These are phyloP conservation scores for Arabidopsis hybrid DNA, from an alignment of 441 rosid species.

Conservation along the genomic window DNA sequence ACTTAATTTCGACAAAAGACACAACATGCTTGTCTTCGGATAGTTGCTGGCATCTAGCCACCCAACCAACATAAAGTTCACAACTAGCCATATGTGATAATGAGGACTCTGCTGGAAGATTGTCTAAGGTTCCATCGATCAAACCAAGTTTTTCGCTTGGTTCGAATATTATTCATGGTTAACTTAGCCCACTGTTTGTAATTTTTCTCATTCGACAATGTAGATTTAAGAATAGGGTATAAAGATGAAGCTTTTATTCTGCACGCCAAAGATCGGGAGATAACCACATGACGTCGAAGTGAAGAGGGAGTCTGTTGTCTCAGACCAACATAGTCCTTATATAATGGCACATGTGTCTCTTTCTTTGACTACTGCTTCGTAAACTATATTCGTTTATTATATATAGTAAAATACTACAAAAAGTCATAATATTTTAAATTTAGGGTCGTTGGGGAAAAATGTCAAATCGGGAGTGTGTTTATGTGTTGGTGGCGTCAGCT, in stretches of 20 bases:
- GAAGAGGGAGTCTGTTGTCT: conserved; percentile 17
- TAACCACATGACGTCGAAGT: conserved; percentile 31
- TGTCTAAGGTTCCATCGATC: no score
- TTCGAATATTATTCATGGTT: no score
- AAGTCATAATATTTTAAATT: conserved; percentile 16
- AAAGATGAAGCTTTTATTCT: not conserved
- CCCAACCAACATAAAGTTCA: no score
- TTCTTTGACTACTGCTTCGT: conserved; percentile 28
- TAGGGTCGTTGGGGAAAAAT: conserved; percentile 11
- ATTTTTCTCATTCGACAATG: no score
- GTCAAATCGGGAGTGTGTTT: conserved; percentile 27
- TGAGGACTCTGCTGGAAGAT: no score
- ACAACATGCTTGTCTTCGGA: no score
- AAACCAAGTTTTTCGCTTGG: no score
- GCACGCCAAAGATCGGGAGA: conserved; percentile 29
- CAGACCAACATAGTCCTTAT: conserved; percentile 28
- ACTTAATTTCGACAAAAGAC: no score
- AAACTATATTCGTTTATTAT: not conserved
- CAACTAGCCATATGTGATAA: no score
- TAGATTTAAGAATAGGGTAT: no score
- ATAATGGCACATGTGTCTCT: conserved; percentile 32
- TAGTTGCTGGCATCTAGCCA: no score
- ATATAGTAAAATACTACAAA: not conserved
- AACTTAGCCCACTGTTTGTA: no score
- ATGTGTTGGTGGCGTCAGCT: conserved; percentile 18